Evolutionary conservation across 805 yeast genomes (phyloP), one percentile per base, ranked within the genome.

Genomic region (Ogataea pini): DNA sequence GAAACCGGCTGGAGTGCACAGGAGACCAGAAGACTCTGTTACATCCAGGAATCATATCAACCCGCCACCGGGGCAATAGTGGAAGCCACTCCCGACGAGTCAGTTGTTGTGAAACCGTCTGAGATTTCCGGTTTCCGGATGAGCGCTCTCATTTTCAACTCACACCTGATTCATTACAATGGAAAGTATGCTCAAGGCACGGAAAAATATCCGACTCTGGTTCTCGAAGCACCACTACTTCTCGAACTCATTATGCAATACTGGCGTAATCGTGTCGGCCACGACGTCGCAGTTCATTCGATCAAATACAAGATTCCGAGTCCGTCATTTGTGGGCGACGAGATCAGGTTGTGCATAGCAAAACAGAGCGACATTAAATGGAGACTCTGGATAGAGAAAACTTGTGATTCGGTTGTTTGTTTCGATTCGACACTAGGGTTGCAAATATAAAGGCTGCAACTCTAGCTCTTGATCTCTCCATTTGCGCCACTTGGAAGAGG

Each of bases 151-250:
- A 83, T 94, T 1, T 83, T 83, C 68, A 92, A 92, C 63, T 75
- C 95, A 3, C 99, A 92, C 66, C 76, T 77, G 49, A 88, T 92
- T 33, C 99, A 92, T 67, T 83, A 82, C 64, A 87, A 88, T 60
- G 62, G 65, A 5, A 54, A 54, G 1, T 88, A 87, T 62, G 75
- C 89, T 7, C 56, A 46, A 3, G 47, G 61, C 0, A 59, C 57
- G 2, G 98, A 92, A 59, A 73, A 78, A 1, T 78, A 89, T 42
- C 82, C 84, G 0, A 71, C 72, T 29, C 64, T 83, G 0, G 68
- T 92, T 1, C 83, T 85, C 0, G 96, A 88, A 38, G 99, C 96
- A 0, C 97, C 97, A 0, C 71, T 91, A 45, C 70, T 86, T 49
- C 76, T 86, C 1, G 82, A 85, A 7, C 53, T 86, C 32, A 55